Percentiles rank a stretch among this genome's conserved stretches.
Evolutionary conservation across 495 filamentous ascomycete genomes (phyloP).

Genomic region (Aspergillus carlsbadensis): DNA sequence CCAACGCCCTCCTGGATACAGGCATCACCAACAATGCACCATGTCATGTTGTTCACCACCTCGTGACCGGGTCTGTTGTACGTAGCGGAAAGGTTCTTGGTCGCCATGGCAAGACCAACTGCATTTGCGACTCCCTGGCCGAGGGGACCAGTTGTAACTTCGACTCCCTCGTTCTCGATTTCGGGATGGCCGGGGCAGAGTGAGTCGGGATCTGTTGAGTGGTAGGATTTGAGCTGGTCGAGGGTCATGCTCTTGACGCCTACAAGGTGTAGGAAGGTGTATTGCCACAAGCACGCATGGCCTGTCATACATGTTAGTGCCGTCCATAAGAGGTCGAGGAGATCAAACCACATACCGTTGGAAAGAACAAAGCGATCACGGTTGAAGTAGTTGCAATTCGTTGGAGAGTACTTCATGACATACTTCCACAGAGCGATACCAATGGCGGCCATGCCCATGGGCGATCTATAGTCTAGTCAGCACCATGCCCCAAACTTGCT

Average conservation of each 20-base stretch:
- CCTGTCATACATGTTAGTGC: conserved; percentile 21
- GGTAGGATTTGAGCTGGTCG: conserved; percentile 61
- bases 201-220: conserved; percentile 48
- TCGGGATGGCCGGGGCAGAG: conserved; percentile 61
- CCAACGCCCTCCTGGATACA: conserved; percentile 60
- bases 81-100: conserved; percentile 53
- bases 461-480: conserved; percentile 27
- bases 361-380: conserved; percentile 54
- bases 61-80: conserved; percentile 51
- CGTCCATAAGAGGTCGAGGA: not conserved
- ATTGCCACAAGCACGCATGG: conserved; percentile 61
- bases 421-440: conserved; percentile 52
- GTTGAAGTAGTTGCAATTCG: conserved; percentile 47
- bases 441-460: conserved; percentile 57
- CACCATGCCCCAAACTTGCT: not conserved
- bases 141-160: conserved; percentile 62
- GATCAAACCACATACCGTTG: not conserved
- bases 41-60: conserved; percentile 49
- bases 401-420: conserved; percentile 48
- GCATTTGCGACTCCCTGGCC: conserved; percentile 62
- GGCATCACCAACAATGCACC: conserved; percentile 58
- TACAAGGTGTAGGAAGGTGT: conserved; percentile 54
- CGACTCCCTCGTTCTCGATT: conserved; percentile 54
- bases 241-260: conserved; percentile 60
- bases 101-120: conserved; percentile 58